Conservation (phyloP, 495 filamentous ascomycete genomes). For the Penicillium egyptiacum region DNA sequence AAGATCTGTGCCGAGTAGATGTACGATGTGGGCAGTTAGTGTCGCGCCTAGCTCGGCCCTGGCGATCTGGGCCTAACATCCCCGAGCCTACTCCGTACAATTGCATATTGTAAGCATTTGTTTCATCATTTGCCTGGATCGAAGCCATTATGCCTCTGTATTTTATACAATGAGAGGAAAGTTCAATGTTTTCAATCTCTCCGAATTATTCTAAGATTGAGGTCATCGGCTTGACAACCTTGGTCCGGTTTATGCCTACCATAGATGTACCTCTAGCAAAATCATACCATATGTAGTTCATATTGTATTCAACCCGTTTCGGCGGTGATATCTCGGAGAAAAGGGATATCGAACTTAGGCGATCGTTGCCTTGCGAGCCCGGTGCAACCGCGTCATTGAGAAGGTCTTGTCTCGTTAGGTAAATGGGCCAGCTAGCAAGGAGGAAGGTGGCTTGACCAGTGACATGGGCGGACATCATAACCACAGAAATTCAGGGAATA, state of each 20-base stretch:
- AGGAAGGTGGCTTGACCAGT: no score
- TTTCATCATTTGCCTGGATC: neutral
- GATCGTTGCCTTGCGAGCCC: no score
- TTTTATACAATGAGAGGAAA: no score
- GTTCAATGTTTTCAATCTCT: neutral
- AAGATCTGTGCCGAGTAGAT: neutral
- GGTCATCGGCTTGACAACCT: neutral
- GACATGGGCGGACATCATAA: no score
- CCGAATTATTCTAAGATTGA: neutral
- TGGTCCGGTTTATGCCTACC: neutral
- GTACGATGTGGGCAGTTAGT: neutral
- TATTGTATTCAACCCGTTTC: no score
- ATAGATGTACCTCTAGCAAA: neutral
- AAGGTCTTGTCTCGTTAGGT: no score
- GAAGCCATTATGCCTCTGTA: neutral
- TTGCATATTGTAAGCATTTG: neutral
- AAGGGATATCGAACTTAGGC: no score
- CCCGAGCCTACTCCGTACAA: neutral
- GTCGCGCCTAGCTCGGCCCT: neutral
- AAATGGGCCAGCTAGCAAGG: no score
- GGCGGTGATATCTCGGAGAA: no score
- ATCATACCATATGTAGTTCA: no score
- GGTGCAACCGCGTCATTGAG: no score
- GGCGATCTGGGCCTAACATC: neutral
- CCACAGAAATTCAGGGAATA: no score